Percentiles rank a stretch among this genome's conserved stretches.
These are phyloP conservation scores for Bruguiera sexangula DNA, from an alignment of 345 rosid species.

Conservation along the genomic window DNA sequence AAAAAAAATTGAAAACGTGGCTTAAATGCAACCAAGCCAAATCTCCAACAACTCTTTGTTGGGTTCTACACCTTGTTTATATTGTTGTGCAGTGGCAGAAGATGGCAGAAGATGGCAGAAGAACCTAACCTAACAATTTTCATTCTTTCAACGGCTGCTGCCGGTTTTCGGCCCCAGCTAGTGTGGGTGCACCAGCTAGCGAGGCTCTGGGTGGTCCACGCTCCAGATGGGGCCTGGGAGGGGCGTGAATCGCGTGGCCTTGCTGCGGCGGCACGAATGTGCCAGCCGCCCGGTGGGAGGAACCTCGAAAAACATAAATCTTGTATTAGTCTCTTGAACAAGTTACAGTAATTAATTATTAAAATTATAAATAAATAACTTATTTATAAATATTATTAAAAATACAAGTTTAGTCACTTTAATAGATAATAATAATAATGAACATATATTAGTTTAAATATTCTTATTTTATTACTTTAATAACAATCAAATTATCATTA, in stretches of 20 bases:
- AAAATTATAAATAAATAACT: no score
- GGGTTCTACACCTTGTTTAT: conserved; percentile 21
- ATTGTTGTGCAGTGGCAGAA: conserved; percentile 3
- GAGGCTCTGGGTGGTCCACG: conserved; percentile 14
- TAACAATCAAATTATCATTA: no score
- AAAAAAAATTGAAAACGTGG: conserved; percentile 7
- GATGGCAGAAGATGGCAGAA: conserved; percentile 1
- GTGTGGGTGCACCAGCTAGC: neutral
- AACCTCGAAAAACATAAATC: neutral
- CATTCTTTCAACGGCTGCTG: neutral
- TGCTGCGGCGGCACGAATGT: neutral
- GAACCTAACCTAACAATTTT: conserved; percentile 16
- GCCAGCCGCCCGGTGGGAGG: neutral
- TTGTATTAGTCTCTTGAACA: neutral
- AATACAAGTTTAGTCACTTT: no score
- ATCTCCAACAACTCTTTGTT: conserved; percentile 25
- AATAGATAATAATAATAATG: no score
- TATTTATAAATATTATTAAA: no score
- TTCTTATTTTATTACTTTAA: no score
- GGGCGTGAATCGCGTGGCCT: conserved; percentile 17
- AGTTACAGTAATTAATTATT: no score
- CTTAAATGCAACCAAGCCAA: conserved; percentile 11
- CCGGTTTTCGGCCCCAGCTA: neutral
- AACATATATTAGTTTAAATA: no score
- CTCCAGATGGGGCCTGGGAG: neutral